Evolutionary conservation across 441 rosid genomes (phyloP).

Genomic region (Isatis lusitanica): DNA sequence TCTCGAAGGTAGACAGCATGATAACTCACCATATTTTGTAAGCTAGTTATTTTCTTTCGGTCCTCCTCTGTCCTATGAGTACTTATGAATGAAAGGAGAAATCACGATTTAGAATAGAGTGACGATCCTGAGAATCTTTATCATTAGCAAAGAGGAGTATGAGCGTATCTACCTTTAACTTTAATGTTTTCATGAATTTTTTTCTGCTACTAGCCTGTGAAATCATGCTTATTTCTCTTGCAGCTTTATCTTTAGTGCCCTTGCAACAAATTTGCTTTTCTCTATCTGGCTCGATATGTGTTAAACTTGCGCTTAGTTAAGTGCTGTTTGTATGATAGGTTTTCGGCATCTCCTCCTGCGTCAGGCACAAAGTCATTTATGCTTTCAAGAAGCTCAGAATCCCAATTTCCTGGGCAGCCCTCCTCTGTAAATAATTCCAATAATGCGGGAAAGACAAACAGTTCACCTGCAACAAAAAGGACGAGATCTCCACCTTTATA

Average conservation of each 20-base stretch:
- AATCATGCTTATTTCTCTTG: conserved; percentile 28
- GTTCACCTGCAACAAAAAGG: conserved; percentile 57
- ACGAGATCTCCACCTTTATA: conserved; percentile 67
- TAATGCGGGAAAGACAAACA: conserved; percentile 36
- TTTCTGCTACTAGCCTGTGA: conserved; percentile 12
- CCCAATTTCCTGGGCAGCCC: conserved; percentile 44
- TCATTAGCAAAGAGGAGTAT: background rate
- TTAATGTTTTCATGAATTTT: background rate
- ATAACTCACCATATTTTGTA: conserved; percentile 24
- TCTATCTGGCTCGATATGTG: conserved; percentile 19
- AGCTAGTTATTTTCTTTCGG: conserved; percentile 7
- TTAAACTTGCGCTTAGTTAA: conserved; percentile 7
- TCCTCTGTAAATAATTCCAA: conserved; percentile 32
- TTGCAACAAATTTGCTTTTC: conserved; percentile 18
- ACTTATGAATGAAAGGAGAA: conserved; percentile 9
- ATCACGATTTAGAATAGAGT: conserved; percentile 10
- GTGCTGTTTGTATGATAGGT: conserved; percentile 45
- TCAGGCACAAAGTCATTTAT: conserved; percentile 45
- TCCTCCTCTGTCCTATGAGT: background rate
- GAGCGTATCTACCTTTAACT: background rate
- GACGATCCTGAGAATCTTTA: conserved; percentile 10
- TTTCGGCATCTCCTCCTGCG: conserved; percentile 51
- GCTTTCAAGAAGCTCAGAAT: conserved; percentile 42
- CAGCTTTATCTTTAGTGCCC: conserved; percentile 9
- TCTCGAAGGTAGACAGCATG: conserved; percentile 50